These are phyloP conservation scores for Emergomyces africanus DNA, from an alignment of 2,329 filamentous ascomycete genomes.

Conservation along the genomic window DNA sequence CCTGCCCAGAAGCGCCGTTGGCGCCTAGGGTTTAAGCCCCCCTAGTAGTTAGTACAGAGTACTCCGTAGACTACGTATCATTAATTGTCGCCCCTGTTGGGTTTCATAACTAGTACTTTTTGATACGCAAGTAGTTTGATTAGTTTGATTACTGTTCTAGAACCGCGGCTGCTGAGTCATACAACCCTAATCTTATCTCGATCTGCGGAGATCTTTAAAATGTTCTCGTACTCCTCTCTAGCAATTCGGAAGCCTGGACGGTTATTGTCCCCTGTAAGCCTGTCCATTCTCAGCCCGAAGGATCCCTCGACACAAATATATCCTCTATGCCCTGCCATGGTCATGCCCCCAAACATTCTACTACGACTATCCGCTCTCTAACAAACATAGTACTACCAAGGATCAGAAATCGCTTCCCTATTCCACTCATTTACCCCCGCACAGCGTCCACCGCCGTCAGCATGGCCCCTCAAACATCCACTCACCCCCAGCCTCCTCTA, in stretches of 20 bases:
- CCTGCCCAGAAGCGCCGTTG: background rate
- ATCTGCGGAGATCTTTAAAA: background rate
- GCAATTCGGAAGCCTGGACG: background rate
- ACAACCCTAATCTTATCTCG: background rate
- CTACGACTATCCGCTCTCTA: background rate
- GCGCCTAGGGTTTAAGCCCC: background rate
- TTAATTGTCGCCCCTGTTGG: no score
- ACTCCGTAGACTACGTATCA: no score
- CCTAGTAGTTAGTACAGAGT: no score
- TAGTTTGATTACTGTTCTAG: background rate
- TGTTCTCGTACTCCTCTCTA: no score
- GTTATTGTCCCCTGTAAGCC: background rate
- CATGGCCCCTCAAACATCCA: constrained; percentile 2
- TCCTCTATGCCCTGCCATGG: background rate
- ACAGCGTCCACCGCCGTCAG: background rate
- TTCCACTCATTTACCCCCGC: background rate
- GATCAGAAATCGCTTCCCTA: background rate
- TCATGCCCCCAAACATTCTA: background rate
- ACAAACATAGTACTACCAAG: background rate
- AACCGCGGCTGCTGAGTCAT: background rate
- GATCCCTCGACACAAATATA: background rate
- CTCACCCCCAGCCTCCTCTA: constrained; percentile 17
- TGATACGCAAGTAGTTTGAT: no score
- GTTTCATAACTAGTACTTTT: no score
- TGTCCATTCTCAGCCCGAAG: background rate